phyloP scores from a whole-genome alignment of 495 filamentous ascomycete species.

The Niebla homalea region DNA sequence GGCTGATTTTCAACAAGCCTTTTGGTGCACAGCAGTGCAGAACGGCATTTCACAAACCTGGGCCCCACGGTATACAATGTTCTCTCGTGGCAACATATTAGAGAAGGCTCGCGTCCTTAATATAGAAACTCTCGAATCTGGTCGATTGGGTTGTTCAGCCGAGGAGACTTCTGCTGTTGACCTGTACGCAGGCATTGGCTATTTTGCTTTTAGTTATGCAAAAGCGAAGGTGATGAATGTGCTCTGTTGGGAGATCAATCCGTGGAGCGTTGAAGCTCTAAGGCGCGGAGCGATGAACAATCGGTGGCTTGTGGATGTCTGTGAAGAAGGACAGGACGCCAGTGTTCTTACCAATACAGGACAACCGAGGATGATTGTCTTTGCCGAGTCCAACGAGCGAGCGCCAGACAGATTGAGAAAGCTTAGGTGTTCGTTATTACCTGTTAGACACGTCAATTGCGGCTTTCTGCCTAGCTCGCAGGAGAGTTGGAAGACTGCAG shows the following conservation, averaged over 20 bases:
- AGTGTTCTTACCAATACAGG: slow-evolving; percentile 11
- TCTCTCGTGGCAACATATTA: slow-evolving; percentile 73
- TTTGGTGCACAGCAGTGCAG: slow-evolving; percentile 63
- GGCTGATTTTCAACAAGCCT: slow-evolving; percentile 44
- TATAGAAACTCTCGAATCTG: slow-evolving; percentile 15
- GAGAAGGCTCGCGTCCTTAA: slow-evolving; percentile 67
- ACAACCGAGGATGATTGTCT: slow-evolving; percentile 44
- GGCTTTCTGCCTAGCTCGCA: slow-evolving; percentile 63
- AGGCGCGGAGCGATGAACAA: slow-evolving; percentile 55
- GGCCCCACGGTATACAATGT: slow-evolving; percentile 86
- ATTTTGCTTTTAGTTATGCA: slow-evolving; percentile 75
- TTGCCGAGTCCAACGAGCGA: slow-evolving; percentile 15
- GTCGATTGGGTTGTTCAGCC: slow-evolving; percentile 7
- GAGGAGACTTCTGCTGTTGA: slow-evolving; percentile 49
- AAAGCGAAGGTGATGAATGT: slow-evolving; percentile 55
- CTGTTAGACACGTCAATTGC: slow-evolving; percentile 61
- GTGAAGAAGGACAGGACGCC: slow-evolving; percentile 25
- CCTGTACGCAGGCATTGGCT: slow-evolving; percentile 84
- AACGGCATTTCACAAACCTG: slow-evolving; percentile 74
- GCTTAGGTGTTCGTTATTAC: slow-evolving; percentile 15
- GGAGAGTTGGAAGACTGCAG: slow-evolving; percentile 52
- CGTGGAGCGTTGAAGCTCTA: slow-evolving; percentile 76
- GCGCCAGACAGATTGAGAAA: slow-evolving; percentile 6
- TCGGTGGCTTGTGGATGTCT: slow-evolving; percentile 44
- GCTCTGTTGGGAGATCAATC: slow-evolving; percentile 79